Evolutionary conservation across 805 yeast genomes (phyloP), one percentile per base, ranked within the genome.

Genomic region (Yamadazyma ubonensis): DNA sequence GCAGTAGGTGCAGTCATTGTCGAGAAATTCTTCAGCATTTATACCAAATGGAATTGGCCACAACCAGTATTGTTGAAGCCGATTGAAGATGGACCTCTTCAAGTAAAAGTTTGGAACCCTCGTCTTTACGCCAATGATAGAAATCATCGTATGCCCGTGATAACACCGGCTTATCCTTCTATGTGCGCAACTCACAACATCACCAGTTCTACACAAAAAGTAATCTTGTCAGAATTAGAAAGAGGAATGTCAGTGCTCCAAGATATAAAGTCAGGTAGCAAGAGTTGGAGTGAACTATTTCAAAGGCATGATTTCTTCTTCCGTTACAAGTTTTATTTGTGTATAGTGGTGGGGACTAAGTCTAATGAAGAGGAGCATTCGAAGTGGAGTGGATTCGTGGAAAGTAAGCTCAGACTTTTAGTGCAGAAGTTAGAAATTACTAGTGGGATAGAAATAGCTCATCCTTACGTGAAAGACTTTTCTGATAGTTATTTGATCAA

Each of bases 171-270:
- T 0, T 88, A 89, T 57, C 96, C 96, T 1, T 90, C 97, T 1
- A 93, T 93, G 99, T 93, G 99, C 65, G 96, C 99, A 0, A 93
- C 99, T 1, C 99, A 93, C 60, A 93, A 93, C 59, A 90, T 93
- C 32, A 83, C 95, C 2, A 78, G 76, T 12, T 88, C 97, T 0
- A 91, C 98, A 0, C 91, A 87, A 60, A 79, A 76, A 51, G 78
- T 93, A 16, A 86, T 93, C 25, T 56, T 88, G 57, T 59, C 70
- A n/a, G 99, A 93, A 59, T 73, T 93, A 50, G 64, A 72, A 42
- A 78, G 96, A 48, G 98, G 96, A 0, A 71, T 75, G 5, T 79
- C 75, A 30, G 69, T 89, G 9, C 78, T 87, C 68, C 79, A 72
- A 49, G 86, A 81, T 18, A 85, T 93, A 38, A 70, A 67, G 41